Conservation (phyloP, 768 basidiomycete genomes). For the Cubamyces lactineus region DNA sequence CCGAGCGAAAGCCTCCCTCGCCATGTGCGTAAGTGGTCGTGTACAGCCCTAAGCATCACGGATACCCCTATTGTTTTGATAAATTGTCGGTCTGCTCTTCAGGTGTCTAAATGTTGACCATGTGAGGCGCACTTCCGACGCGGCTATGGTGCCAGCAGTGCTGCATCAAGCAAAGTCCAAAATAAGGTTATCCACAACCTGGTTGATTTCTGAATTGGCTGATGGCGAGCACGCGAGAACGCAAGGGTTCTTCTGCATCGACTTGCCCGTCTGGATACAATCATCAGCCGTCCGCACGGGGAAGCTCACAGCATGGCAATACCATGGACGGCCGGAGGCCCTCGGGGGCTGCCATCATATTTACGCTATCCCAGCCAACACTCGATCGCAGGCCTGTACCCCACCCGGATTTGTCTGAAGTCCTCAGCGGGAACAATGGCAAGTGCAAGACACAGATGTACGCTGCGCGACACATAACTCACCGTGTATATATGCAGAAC, state of each 20-base stretch:
- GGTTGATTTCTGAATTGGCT: not conserved
- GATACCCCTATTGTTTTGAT: not conserved
- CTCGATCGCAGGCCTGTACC: not conserved
- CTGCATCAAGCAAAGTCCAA: not conserved
- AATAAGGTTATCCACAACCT: not conserved
- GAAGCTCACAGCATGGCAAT: not conserved
- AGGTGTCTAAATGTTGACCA: not conserved
- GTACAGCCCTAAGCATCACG: not conserved
- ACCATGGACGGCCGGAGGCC: not conserved
- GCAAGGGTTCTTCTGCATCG: not conserved
- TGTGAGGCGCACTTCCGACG: not conserved
- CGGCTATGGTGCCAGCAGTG: not conserved
- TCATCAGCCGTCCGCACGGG: slow-evolving; percentile 2
- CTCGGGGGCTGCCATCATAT: not conserved
- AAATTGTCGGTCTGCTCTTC: not conserved
- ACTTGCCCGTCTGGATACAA: not conserved
- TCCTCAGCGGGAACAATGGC: not conserved
- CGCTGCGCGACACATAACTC: not conserved
- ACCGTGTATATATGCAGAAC: slow-evolving; percentile 11
- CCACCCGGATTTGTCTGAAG: not conserved
- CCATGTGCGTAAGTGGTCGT: too few species aligned
- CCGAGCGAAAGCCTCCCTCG: too few species aligned
- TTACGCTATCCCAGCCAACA: not conserved
- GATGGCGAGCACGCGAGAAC: not conserved
- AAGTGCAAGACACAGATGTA: not conserved